Base-by-base conservation (phyloP, 2,329 filamentous ascomycete species). In the Leptosphaerulina australis region DNA sequence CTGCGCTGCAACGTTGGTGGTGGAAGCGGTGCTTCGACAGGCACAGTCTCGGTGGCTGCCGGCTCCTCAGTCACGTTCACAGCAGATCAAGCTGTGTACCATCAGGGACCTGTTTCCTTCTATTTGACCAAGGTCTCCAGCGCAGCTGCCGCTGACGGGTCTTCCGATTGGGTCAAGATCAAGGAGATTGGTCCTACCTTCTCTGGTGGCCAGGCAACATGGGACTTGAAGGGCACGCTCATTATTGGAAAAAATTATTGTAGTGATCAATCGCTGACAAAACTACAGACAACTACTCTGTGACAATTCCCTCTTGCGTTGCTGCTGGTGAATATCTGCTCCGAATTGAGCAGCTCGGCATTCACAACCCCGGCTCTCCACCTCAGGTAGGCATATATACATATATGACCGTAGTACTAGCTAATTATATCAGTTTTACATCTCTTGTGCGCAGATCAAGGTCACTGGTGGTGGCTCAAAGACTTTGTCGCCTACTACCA, bases 321-420 rank as follows among this genome's bases (percentile, higher is more conserved):
- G 69, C 77, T 3, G 62, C 71, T 15, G 77, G 77, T 18, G 69
- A 80, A 50, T 79, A 80, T 58, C 70, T 80, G 14, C 66, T 80
- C 28, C 72, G 78, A 18, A 74, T 77, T 43, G 78, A 81, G 64
- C 77, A 79, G 52, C 76, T 80, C 43, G 77, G 66, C 9, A 71
- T 80, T 21, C 77, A 79, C 63, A 74, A 76, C 56, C 76, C 74
- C 4, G 61, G 64, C 15, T 40, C 43, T 2, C 46, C 58, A 17
- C 63, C 64, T n/a, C 46, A 36, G 30, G 22, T 36, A 35, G 22
- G 33, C 33, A 22, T 7, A 5, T 22, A 20, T 35, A 7, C 15
- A 38, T 9, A 4, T 5, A 12, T n/a, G 11, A 8, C 7, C 18
- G 14, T 6, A 14, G 30, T n/a, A 3, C 14, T 40, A 2, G 18